phyloP scores from a whole-genome alignment of 225 moss, liverwort and hornwort genomes.

The Sphagnum tenellum region DNA sequence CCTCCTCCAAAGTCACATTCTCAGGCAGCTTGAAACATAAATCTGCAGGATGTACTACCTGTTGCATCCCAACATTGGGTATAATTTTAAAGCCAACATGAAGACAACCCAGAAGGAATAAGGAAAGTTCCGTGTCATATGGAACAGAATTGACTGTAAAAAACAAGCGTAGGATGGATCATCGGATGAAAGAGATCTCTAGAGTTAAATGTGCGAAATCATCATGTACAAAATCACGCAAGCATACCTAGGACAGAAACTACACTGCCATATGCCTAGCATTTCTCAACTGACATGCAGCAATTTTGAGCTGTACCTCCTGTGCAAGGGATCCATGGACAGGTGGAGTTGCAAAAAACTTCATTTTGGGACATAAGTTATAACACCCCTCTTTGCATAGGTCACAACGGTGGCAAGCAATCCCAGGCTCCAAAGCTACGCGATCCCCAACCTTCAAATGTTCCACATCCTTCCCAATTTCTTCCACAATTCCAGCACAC shows the following conservation, averaged over 20 bases:
- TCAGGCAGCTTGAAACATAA: constrained; percentile 82
- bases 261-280: too few species aligned
- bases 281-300: too few species aligned
- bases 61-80: constrained; percentile 1
- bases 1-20: constrained; percentile 66
- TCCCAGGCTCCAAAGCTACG: constrained; percentile 78
- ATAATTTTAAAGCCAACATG: too few species aligned
- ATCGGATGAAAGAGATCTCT: too few species aligned
- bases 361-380: constrained; percentile 81
- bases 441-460: constrained; percentile 58
- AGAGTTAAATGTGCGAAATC: too few species aligned
- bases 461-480: constrained; percentile 47
- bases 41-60: constrained; percentile 69
- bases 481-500: constrained; percentile 66
- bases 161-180: too few species aligned
- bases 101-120: too few species aligned
- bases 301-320: constrained; percentile 19
- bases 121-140: too few species aligned
- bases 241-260: too few species aligned
- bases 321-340: constrained; percentile 73
- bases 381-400: constrained; percentile 59
- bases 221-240: too few species aligned
- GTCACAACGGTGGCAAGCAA: constrained; percentile 60
- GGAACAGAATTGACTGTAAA: too few species aligned
- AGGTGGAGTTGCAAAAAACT: constrained; percentile 86